Percentiles rank a stretch among this genome's conserved stretches.
Conservation (phyloP, 1,284 basidiomycete species). For the Microbotryomycetes sp. region DNA sequence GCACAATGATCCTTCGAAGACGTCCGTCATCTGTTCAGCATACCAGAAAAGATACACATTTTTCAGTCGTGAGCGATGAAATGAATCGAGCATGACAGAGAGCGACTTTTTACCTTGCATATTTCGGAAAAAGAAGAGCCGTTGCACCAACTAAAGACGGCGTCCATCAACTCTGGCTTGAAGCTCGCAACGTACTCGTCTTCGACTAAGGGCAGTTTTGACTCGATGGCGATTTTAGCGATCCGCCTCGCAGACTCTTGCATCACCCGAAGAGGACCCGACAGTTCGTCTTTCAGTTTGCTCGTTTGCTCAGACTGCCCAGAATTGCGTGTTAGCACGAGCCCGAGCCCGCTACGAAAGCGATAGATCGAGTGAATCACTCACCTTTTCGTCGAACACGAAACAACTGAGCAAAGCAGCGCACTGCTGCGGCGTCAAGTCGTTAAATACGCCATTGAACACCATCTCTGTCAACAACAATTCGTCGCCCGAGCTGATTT, state of each 20-base stretch:
- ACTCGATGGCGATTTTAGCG: conserved; percentile 90
- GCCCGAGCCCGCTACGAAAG: neutral
- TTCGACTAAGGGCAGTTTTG: conserved; percentile 78
- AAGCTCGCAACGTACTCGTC: conserved; percentile 90
- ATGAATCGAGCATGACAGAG: neutral
- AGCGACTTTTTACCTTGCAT: conserved; percentile 62
- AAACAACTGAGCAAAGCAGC: conserved; percentile 91
- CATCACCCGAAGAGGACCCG: conserved; percentile 83
- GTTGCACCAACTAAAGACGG: conserved; percentile 93
- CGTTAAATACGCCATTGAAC: conserved; percentile 94
- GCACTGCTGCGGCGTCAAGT: conserved; percentile 80
- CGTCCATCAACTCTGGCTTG: conserved; percentile 98
- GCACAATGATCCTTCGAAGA: conserved; percentile 92
- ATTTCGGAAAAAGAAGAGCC: conserved; percentile 95
- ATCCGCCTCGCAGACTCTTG: conserved; percentile 92
- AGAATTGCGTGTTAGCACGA: neutral
- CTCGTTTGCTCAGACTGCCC: conserved; percentile 75
- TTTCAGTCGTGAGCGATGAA: neutral
- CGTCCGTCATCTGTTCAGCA: conserved; percentile 68
- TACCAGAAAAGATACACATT: neutral
- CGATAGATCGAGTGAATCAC: neutral
- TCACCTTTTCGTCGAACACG: conserved; percentile 93
- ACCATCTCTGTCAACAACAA: conserved; percentile 92
- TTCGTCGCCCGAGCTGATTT: conserved; percentile 96
- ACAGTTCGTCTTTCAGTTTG: conserved; percentile 85